phyloP scores from a whole-genome alignment of 2,329 filamentous ascomycete genomes.

The Alternaria novae-zelandiae region DNA sequence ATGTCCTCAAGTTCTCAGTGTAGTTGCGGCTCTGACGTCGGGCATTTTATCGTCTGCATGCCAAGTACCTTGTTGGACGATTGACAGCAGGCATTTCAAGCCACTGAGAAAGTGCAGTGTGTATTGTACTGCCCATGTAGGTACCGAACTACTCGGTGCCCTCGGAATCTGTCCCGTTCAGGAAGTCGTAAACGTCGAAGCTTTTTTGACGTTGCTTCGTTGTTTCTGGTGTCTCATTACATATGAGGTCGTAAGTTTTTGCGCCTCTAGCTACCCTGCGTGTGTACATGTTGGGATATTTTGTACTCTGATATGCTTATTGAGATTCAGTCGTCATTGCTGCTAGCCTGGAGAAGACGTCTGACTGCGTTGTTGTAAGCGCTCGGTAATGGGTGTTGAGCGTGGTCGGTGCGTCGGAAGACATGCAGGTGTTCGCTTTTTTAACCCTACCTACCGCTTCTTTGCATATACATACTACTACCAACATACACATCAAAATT shows the following conservation, averaged over 20 bases:
- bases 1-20: not conserved
- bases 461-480: not conserved
- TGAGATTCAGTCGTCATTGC: not conserved
- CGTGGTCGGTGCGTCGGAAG: not conserved
- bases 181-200: not conserved
- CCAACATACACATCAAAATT: not conserved
- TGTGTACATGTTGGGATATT: not conserved
- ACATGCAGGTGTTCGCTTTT: not conserved
- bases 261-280: not conserved
- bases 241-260: not conserved
- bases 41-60: not conserved
- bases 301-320: too few relatives aligned
- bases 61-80: conserved; percentile 13
- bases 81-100: not conserved
- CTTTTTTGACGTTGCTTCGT: not conserved
- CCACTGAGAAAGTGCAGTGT: not conserved
- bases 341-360: not conserved
- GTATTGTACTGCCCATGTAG: not conserved
- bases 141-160: not conserved
- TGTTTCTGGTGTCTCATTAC: not conserved
- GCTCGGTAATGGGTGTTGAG: not conserved
- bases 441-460: too few relatives aligned
- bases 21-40: not conserved
- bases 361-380: not conserved
- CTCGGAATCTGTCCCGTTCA: not conserved